These are phyloP conservation scores for Coemansia sp. DNA, from an alignment of 192 early-diverging fungal species.

Conservation along the genomic window DNA sequence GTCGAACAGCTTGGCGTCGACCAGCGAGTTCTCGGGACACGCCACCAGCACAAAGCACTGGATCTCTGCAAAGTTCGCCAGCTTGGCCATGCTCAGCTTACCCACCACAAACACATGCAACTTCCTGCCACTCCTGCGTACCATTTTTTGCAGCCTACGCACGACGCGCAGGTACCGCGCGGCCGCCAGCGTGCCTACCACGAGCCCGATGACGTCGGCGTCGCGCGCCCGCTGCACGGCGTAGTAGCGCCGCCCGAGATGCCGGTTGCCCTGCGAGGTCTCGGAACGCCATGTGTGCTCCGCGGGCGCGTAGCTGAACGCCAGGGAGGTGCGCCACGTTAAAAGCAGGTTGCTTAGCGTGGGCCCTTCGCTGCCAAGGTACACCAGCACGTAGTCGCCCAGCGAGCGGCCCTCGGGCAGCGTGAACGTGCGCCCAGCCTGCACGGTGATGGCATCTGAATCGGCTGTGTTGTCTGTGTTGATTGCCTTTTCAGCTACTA, in stretches of 20 bases:
- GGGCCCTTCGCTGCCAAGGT: conserved; percentile 77
- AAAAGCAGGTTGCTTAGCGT: conserved; percentile 87
- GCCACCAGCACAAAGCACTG: conserved; percentile 88
- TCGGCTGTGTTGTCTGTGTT: neutral
- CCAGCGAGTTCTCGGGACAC: conserved; percentile 91
- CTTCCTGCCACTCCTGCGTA: conserved; percentile 72
- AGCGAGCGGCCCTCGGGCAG: conserved; percentile 52
- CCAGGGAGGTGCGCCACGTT: conserved; percentile 57
- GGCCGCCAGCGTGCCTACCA: conserved; percentile 93
- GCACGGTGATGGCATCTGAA: conserved; percentile 6
- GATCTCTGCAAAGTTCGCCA: conserved; percentile 97
- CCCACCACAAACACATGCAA: conserved; percentile 87
- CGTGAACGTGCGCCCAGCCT: conserved; percentile 54
- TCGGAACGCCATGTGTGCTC: conserved; percentile 57
- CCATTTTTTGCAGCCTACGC: conserved; percentile 71
- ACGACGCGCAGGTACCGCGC: conserved; percentile 85
- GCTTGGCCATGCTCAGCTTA: conserved; percentile 92
- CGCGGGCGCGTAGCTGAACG: conserved; percentile 69
- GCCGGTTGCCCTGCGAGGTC: conserved; percentile 54
- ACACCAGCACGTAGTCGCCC: conserved; percentile 72
- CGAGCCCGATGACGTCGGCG: conserved; percentile 89
- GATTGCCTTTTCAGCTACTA: no score
- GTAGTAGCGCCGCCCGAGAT: conserved; percentile 68
- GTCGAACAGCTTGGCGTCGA: conserved; percentile 86
- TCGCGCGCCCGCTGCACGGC: conserved; percentile 91